These are phyloP conservation scores for Magnaporthiopsis poae DNA, from an alignment of 2,329 filamentous ascomycete genomes.

Conservation along the genomic window DNA sequence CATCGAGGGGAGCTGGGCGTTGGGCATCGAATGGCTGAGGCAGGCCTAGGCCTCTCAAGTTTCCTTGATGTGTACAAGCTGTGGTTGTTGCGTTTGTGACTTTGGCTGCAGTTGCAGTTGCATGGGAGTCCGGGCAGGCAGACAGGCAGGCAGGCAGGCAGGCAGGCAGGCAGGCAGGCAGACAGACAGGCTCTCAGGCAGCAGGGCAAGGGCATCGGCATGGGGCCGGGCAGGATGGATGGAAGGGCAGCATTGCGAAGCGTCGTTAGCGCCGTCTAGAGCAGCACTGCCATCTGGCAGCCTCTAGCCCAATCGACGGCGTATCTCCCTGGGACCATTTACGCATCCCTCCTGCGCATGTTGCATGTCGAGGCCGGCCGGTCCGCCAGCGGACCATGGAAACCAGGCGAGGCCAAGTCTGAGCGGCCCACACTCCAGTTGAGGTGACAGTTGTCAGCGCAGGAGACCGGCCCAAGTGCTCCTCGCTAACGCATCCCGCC, in stretches of 20 bases:
- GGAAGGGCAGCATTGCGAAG: not conserved
- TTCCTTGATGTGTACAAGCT: not conserved
- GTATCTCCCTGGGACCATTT: conserved; percentile 16
- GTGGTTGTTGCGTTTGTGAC: not conserved
- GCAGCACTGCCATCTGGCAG: conserved; percentile 38
- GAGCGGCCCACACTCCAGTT: conserved; percentile 16
- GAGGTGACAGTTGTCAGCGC: conserved; percentile 14
- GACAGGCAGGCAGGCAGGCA: not conserved
- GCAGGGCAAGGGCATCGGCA: not conserved
- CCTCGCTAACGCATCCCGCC: not conserved
- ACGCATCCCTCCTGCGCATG: not conserved
- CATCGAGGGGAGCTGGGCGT: not conserved
- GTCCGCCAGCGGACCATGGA: conserved; percentile 11
- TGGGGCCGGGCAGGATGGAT: not conserved
- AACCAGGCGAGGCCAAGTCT: conserved; percentile 22
- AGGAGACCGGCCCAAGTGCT: not conserved
- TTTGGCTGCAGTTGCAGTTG: conserved; percentile 4
- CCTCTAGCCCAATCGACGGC: conserved; percentile 28
- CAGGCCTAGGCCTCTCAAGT: not conserved
- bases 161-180: not conserved
- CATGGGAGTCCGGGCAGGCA: not conserved
- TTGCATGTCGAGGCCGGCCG: not conserved
- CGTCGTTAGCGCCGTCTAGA: conserved; percentile 23
- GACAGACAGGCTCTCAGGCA: not conserved
- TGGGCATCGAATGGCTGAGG: not conserved